phyloP scores from a whole-genome alignment of 352 stramenopile species.

The Phytophthora tentaculata region DNA sequence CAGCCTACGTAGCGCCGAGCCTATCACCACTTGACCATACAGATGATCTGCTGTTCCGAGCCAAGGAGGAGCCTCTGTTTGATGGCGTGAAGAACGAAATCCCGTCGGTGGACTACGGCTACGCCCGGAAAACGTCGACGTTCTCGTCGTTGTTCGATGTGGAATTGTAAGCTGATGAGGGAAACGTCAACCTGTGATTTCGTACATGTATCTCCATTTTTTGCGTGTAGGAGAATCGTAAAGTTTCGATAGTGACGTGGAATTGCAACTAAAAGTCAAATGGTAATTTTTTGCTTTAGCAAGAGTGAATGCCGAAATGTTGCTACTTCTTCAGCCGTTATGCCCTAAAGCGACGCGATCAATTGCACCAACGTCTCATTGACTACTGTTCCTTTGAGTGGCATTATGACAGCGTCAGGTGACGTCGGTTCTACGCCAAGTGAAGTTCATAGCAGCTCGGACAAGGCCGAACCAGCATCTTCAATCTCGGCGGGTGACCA shows the following conservation, averaged over 20 bases:
- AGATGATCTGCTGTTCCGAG: constrained; percentile 12
- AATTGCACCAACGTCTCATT: background rate
- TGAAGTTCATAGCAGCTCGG: constrained; percentile 18
- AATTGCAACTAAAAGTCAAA: constrained; percentile 14
- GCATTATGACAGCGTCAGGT: constrained; percentile 27
- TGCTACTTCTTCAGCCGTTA: constrained; percentile 15
- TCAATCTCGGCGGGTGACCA: constrained; percentile 1
- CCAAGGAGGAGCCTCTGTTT: constrained; percentile 8
- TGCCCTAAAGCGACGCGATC: constrained; percentile 21
- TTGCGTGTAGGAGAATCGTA: constrained; percentile 18
- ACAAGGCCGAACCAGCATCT: constrained; percentile 14
- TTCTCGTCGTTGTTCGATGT: constrained; percentile 19
- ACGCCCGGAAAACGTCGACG: constrained; percentile 4
- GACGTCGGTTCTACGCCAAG: constrained; percentile 11
- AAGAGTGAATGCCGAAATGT: no score
- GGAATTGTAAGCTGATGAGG: constrained; percentile 19
- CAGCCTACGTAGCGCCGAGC: constrained; percentile 7
- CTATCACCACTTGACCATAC: constrained; percentile 8
- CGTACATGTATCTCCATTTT: constrained; percentile 6
- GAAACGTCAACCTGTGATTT: background rate
- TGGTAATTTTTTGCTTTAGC: background rate
- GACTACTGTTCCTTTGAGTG: background rate
- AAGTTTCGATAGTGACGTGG: constrained; percentile 17
- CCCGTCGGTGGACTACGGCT: constrained; percentile 6
- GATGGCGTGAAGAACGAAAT: constrained; percentile 23